Conservation (phyloP, 192 early-diverging fungal species). For the Thoreauomyces humboldtii region DNA sequence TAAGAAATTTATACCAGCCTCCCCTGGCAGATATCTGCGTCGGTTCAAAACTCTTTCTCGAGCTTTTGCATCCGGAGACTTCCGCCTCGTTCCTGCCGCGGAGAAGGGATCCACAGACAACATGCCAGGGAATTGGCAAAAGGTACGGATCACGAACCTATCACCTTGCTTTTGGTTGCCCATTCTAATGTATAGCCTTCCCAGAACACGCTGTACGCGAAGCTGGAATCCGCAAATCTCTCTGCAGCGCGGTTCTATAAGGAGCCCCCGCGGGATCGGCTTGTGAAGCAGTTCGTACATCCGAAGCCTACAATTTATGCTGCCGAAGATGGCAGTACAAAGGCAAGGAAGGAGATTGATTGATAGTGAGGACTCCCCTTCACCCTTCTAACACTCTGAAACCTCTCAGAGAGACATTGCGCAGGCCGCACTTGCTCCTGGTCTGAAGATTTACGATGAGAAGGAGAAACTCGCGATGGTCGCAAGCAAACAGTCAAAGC, state of each 20-base stretch:
- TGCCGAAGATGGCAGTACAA: too few relatives aligned
- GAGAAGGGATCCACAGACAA: conserved; percentile 13
- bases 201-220: conserved; percentile 39
- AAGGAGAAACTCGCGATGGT: not conserved
- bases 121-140: conserved; percentile 47
- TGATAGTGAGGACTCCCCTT: too few relatives aligned
- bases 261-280: conserved; percentile 26
- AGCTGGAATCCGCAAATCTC: conserved; percentile 46
- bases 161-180: too few relatives aligned
- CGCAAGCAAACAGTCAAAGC: conserved; percentile 1
- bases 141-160: conserved; percentile 32
- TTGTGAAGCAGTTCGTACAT: conserved; percentile 9
- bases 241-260: conserved; percentile 43
- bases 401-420: not conserved
- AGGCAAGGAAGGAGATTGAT: too few relatives aligned
- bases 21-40: conserved; percentile 39
- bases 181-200: not conserved
- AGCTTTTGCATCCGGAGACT: conserved; percentile 58
- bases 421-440: not conserved
- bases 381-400: too few relatives aligned
- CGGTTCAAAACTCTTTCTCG: conserved; percentile 59
- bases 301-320: conserved; percentile 16
- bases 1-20: not conserved
- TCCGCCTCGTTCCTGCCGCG: conserved; percentile 37
- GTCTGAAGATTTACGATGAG: conserved; percentile 21